A percentile compares a stretch with the other conserved stretches of the same genome.
Evolutionary conservation across 2,329 filamentous ascomycete genomes (phyloP).

Genomic region (Pseudocercospora fijiensis): DNA sequence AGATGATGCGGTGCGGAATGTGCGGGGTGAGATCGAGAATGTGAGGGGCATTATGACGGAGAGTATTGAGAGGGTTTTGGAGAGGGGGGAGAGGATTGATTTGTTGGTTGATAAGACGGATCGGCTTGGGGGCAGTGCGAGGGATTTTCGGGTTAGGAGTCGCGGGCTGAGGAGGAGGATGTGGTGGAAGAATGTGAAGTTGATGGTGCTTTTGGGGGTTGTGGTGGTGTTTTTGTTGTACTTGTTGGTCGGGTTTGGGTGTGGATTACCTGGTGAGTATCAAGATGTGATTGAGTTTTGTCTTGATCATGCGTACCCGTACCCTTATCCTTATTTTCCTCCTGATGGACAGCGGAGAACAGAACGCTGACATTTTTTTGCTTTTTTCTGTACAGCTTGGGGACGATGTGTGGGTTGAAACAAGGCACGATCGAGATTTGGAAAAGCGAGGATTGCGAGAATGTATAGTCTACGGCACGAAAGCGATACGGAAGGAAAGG

Average conservation of each 20-base stretch:
- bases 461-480: neutral
- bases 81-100: conserved; percentile 90
- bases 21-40: conserved; percentile 86
- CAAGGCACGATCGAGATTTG: neutral
- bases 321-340: neutral
- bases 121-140: conserved; percentile 78
- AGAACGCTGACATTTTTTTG: conserved; percentile 2
- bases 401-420: neutral
- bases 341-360: conserved; percentile 2
- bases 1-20: conserved; percentile 78
- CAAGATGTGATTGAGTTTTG: neutral
- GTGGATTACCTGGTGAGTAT: conserved; percentile 61
- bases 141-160: conserved; percentile 86
- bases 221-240: conserved; percentile 72
- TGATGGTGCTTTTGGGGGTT: conserved; percentile 77
- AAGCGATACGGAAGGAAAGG: neutral
- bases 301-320: neutral
- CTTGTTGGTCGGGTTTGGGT: conserved; percentile 69
- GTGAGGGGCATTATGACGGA: conserved; percentile 90
- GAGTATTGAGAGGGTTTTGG: conserved; percentile 86
- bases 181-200: conserved; percentile 99
- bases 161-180: conserved; percentile 84
- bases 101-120: conserved; percentile 96
- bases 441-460: neutral
- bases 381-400: neutral